These are phyloP conservation scores for Linnemannia exigua DNA, from an alignment of 192 early-diverging fungal species.

Conservation along the genomic window DNA sequence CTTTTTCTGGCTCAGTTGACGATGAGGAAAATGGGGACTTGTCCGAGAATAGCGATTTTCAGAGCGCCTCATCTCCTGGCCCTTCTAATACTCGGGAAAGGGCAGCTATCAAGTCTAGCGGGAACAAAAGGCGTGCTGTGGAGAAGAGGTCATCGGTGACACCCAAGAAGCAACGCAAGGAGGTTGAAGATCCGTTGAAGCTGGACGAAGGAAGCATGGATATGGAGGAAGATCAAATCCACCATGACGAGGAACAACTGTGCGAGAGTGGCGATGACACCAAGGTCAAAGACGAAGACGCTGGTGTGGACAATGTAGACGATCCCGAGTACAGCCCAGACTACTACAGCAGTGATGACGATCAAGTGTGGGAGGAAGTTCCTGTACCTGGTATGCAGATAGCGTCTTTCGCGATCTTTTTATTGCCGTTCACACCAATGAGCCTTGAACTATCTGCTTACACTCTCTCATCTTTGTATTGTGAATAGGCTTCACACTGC, in stretches of 20 bases:
- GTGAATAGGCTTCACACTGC: neutral
- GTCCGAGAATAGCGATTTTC: conserved; percentile 24
- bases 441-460: neutral
- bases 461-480: neutral
- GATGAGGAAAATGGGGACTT: neutral
- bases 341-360: conserved; percentile 29
- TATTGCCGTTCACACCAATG: neutral
- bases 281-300: conserved; percentile 13
- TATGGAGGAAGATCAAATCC: neutral
- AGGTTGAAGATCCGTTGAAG: neutral
- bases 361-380: conserved; percentile 66
- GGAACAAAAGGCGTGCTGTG: conserved; percentile 4
- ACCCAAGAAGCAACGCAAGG: conserved; percentile 8
- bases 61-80: neutral
- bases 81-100: neutral
- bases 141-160: neutral
- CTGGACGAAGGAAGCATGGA: neutral
- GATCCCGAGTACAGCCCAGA: conserved; percentile 1
- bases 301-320: conserved; percentile 11
- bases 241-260: neutral
- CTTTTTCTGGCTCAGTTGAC: neutral
- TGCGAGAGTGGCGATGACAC: neutral
- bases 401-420: neutral
- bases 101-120: neutral
- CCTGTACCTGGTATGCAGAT: conserved; percentile 30